Percentiles rank a stretch among this genome's conserved stretches.
Evolutionary conservation across 129 eudicot species (phyloP).

Genomic region (Cynara cardunculus): DNA sequence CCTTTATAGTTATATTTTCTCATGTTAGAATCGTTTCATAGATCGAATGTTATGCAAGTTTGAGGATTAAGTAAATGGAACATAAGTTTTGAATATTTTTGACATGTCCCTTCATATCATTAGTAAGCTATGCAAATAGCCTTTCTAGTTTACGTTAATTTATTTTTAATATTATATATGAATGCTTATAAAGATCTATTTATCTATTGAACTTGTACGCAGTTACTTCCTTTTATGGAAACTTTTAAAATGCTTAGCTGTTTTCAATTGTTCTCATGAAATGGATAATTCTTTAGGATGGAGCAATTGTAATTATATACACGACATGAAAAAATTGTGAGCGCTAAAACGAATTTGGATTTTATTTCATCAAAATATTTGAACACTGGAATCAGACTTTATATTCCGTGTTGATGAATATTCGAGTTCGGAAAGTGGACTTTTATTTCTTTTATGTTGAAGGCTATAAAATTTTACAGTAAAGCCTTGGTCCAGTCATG

Average conservation of each 20-base stretch:
- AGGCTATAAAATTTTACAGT: background rate
- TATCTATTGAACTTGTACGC: background rate
- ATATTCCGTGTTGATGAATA: background rate
- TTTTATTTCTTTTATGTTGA: background rate
- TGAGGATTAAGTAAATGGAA: background rate
- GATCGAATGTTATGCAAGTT: background rate
- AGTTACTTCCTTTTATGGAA: background rate
- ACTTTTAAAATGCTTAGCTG: background rate
- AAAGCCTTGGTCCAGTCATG: background rate
- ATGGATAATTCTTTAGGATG: background rate
- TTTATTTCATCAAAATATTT: no score
- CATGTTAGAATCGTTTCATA: background rate
- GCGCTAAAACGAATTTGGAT: background rate
- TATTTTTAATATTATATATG: background rate
- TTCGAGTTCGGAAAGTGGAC: background rate
- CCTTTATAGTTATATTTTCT: background rate
- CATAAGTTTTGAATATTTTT: background rate
- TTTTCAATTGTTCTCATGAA: background rate
- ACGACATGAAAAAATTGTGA: background rate
- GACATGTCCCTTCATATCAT: background rate
- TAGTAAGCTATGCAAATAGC: background rate
- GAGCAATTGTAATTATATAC: background rate
- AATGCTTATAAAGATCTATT: background rate
- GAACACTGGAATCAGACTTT: background rate
- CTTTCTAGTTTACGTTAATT: background rate